Evolutionary conservation across 805 yeast species (phyloP).

Genomic region (Nakazawaea populi): DNA sequence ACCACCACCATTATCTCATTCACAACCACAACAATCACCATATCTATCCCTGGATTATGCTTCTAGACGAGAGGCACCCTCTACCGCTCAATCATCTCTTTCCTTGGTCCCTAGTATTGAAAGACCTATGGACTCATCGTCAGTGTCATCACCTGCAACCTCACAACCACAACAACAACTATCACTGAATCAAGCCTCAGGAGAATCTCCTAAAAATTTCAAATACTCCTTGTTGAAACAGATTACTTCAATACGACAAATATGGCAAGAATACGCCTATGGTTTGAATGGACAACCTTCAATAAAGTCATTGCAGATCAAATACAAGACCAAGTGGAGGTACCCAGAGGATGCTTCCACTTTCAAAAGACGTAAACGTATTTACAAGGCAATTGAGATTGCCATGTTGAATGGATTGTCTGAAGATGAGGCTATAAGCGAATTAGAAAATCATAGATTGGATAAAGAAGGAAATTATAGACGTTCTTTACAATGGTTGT

Average conservation of each 20-base stretch:
- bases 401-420: constrained; percentile 22
- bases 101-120: no score
- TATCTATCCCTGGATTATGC: background rate
- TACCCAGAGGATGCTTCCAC: constrained; percentile 46
- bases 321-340: constrained; percentile 52
- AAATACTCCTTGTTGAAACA: constrained; percentile 9
- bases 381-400: constrained; percentile 48
- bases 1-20: background rate
- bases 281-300: constrained; percentile 50
- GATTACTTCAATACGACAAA: constrained; percentile 37
- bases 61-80: no score
- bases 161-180: background rate
- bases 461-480: constrained; percentile 24
- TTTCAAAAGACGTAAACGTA: constrained; percentile 45
- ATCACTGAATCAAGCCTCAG: background rate
- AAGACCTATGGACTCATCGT: background rate
- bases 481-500: constrained; percentile 26
- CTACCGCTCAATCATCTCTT: no score
- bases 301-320: constrained; percentile 38
- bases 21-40: constrained; percentile 1
- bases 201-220: background rate
- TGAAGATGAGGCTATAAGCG: constrained; percentile 26
- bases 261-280: constrained; percentile 52
- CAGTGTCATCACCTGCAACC: background rate
- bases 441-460: constrained; percentile 26